phyloP scores from a whole-genome alignment of 2,329 filamentous ascomycete genomes.

The Microsporum audouinii region DNA sequence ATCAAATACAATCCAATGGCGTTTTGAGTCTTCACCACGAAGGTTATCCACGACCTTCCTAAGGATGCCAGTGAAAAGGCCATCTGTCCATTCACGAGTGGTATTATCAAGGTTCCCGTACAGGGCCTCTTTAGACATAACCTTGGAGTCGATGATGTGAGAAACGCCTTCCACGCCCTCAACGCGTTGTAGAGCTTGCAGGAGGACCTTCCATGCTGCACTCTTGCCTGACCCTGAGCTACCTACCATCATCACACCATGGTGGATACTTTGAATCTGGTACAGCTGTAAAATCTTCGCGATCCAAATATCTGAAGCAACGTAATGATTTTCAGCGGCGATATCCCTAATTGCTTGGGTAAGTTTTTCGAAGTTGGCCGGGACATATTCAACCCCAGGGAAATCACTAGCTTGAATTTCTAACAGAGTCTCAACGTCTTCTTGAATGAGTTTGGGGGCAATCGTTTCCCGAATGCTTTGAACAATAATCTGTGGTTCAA shows the following conservation, averaged over 20 bases:
- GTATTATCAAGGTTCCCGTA: slow-evolving; percentile 95
- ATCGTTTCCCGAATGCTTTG: slow-evolving; percentile 98
- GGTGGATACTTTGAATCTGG: slow-evolving; percentile 94
- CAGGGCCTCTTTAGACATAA: slow-evolving; percentile 97
- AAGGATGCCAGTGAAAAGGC: slow-evolving; percentile 92
- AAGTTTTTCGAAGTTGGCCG: slow-evolving; percentile 70
- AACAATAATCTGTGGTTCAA: slow-evolving; percentile 95
- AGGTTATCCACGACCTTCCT: slow-evolving; percentile 98
- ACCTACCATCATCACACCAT: slow-evolving; percentile 99
- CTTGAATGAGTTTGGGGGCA: slow-evolving; percentile 87
- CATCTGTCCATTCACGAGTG: slow-evolving; percentile 97
- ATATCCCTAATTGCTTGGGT: slow-evolving; percentile 71
- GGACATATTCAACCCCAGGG: slow-evolving; percentile 84
- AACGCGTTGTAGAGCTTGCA: slow-evolving; percentile 81
- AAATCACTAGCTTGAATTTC: slow-evolving; percentile 75
- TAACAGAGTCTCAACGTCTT: slow-evolving; percentile 80
- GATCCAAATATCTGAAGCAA: slow-evolving; percentile 92
- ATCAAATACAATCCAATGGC: slow-evolving; percentile 99
- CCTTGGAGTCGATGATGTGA: slow-evolving; percentile 97
- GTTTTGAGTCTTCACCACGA: slow-evolving; percentile 88
- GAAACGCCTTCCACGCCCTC: slow-evolving; percentile 88
- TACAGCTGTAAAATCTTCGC: slow-evolving; percentile 94
- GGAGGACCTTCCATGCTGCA: slow-evolving; percentile 79
- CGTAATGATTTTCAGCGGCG: slow-evolving; percentile 72
- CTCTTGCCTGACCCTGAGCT: slow-evolving; percentile 97